Base-by-base conservation (phyloP, 768 basidiomycete genomes). In the Lactarius trivialis region DNA sequence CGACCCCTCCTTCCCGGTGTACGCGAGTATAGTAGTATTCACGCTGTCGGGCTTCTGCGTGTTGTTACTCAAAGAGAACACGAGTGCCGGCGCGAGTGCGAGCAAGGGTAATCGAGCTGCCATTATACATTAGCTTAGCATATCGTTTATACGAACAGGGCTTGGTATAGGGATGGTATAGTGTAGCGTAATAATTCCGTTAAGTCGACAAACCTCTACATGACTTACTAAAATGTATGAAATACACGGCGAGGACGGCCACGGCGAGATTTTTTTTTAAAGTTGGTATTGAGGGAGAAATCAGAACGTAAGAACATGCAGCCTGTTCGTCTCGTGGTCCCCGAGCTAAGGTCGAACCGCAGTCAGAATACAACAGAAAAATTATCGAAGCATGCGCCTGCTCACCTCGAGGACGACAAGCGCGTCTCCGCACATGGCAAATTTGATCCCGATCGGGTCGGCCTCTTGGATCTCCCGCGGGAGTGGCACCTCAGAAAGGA, bases 1-100 rank as follows among this genome's bases (percentile, higher is more conserved):
- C 50, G 76, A 85, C 69, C 77, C 80, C 8, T 80, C 88, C 0
- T 77, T 91, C 56, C 91, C 91, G 0, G 89, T 93, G 28, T 91
- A 90, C 65, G 79, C 82, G 45, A 89, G 89, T 71, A 82, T 85
- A 56, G 79, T 75, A 4, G 77, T 86, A 34, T 91, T 92, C 71
- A 67, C 80, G 39, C 62, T 86, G 60, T 84, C 88, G 32, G 86
- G 83, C 4, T 61, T 79, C 9, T 89, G 81, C 67, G 83, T 90
- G 11, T 70, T 90, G 21, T 65, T 86, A 32, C 70, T 91, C 64
- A 76, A 73, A 32, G 88, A 86, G 65, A 74, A 72, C 9, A 79
- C 73, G 12, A 81, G 81, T 8, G 77, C 77, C 34, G 75, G 67
- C 6, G 64, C 70, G 0, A 61, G 67, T 5, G 64, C 70, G 0